Evolutionary conservation across 352 stramenopile species (phyloP).

Genomic region (Phytophthora idaei): DNA sequence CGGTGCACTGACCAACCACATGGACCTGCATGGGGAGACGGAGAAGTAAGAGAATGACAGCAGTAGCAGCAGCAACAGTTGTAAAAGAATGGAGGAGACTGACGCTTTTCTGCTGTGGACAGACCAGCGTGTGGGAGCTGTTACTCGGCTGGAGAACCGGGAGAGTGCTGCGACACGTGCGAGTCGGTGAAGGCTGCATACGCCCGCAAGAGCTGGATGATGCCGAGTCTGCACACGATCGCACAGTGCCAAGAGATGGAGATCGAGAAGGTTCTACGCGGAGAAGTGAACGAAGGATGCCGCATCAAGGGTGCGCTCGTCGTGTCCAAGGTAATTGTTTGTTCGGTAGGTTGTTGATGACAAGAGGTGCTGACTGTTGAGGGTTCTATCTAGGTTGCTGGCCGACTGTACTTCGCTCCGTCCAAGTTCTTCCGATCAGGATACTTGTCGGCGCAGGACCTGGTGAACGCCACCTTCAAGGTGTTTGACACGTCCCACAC

Average conservation of each 20-base stretch:
- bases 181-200: conserved; percentile 72
- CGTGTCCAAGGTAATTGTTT: conserved; percentile 67
- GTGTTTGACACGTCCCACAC: conserved; percentile 80
- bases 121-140: conserved; percentile 76
- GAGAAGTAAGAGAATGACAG: conserved; percentile 46
- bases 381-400: conserved; percentile 56
- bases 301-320: conserved; percentile 73
- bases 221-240: conserved; percentile 82
- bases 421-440: conserved; percentile 85
- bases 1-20: conserved; percentile 73
- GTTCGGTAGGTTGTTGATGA: not conserved
- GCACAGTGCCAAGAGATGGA: conserved; percentile 78
- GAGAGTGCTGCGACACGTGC: conserved; percentile 77
- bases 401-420: conserved; percentile 82
- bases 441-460: conserved; percentile 68
- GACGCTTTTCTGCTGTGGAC: conserved; percentile 4
- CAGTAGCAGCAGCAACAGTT: not conserved
- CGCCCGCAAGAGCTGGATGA: conserved; percentile 68
- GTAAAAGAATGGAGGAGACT: not conserved
- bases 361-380: conserved; percentile 3
- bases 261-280: conserved; percentile 78
- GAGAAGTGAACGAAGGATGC: conserved; percentile 80
- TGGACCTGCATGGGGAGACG: conserved; percentile 55
- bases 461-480: conserved; percentile 73
- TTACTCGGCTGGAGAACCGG: conserved; percentile 70